Conservation (phyloP, 1,284 basidiomycete genomes). For the Irpex rosettiformis region DNA sequence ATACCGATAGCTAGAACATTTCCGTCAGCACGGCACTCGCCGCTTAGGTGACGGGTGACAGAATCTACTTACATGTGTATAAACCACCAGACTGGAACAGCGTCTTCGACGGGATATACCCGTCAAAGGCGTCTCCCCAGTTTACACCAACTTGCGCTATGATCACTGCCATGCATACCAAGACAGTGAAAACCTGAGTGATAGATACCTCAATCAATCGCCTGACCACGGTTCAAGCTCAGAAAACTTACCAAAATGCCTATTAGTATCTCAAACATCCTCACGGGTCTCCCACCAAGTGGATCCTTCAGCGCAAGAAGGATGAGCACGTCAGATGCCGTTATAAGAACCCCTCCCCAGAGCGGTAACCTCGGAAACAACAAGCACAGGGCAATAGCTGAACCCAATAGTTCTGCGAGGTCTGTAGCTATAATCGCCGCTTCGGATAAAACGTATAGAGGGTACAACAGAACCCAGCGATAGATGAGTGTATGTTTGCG, state of each 20-base stretch:
- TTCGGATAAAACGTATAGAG: constrained; percentile 68
- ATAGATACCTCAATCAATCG: too few relatives aligned
- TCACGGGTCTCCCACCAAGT: constrained; percentile 51
- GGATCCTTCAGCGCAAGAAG: constrained; percentile 65
- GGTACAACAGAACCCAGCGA: constrained; percentile 68
- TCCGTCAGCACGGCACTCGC: constrained; percentile 3
- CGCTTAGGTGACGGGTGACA: background rate
- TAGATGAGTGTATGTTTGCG: constrained; percentile 58
- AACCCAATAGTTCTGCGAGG: constrained; percentile 76
- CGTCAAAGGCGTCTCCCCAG: constrained; percentile 82
- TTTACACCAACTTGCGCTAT: constrained; percentile 71
- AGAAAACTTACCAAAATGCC: constrained; percentile 45
- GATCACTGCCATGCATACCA: constrained; percentile 81
- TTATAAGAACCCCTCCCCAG: constrained; percentile 82
- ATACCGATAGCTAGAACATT: constrained; percentile 72
- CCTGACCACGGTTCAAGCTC: constrained; percentile 2
- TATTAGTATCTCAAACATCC: constrained; percentile 74
- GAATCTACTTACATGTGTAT: constrained; percentile 63
- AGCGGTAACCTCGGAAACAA: constrained; percentile 80
- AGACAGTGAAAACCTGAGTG: constrained; percentile 79
- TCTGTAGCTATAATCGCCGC: constrained; percentile 83
- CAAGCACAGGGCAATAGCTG: constrained; percentile 76
- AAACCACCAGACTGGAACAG: constrained; percentile 63
- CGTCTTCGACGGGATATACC: constrained; percentile 76
- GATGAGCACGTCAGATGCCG: constrained; percentile 80